A percentile compares a stretch with the other conserved stretches of the same genome.
Conservation (phyloP, 352 stramenopile genomes). For the Globisporangium lucens region DNA sequence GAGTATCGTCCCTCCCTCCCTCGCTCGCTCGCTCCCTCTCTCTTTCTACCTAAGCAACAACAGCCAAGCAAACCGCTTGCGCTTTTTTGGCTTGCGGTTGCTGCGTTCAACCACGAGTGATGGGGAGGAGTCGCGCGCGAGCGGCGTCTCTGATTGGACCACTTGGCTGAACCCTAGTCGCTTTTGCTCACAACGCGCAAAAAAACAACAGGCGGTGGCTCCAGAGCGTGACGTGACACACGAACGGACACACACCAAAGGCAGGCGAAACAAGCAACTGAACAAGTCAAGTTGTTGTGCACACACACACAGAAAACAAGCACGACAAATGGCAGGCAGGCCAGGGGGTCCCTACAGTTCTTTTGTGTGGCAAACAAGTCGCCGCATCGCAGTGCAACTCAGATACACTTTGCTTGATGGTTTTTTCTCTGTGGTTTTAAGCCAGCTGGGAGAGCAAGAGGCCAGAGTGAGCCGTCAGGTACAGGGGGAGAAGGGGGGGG, state of each 20-base stretch:
- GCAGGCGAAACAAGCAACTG: background rate
- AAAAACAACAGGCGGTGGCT: background rate
- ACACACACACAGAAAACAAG: background rate
- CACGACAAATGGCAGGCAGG: background rate
- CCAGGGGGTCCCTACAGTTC: background rate
- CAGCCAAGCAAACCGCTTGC: constrained; percentile 1
- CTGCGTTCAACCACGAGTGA: constrained; percentile 12
- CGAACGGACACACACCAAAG: constrained; percentile 23
- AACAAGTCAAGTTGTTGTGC: constrained; percentile 5
- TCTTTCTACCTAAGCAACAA: background rate
- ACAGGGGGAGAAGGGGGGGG: background rate
- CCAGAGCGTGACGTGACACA: constrained; percentile 43
- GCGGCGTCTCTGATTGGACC: background rate
- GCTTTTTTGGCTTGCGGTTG: constrained; percentile 3
- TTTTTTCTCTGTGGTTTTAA: constrained; percentile 38
- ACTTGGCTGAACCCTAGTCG: background rate
- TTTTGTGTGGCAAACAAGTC: constrained; percentile 11
- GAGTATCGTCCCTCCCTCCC: constrained; percentile 4
- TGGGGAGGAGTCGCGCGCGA: constrained; percentile 8
- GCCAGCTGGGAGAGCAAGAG: constrained; percentile 8
- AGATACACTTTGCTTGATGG: constrained; percentile 23
- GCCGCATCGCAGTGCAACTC: constrained; percentile 38
- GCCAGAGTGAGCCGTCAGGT: constrained; percentile 6
- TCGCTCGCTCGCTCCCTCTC: constrained; percentile 1
- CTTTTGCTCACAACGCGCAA: background rate